A percentile compares a stretch with the other conserved stretches of the same genome.
phyloP scores from a whole-genome alignment of 805 yeast species.

The Saccharomycopsis sp. region DNA sequence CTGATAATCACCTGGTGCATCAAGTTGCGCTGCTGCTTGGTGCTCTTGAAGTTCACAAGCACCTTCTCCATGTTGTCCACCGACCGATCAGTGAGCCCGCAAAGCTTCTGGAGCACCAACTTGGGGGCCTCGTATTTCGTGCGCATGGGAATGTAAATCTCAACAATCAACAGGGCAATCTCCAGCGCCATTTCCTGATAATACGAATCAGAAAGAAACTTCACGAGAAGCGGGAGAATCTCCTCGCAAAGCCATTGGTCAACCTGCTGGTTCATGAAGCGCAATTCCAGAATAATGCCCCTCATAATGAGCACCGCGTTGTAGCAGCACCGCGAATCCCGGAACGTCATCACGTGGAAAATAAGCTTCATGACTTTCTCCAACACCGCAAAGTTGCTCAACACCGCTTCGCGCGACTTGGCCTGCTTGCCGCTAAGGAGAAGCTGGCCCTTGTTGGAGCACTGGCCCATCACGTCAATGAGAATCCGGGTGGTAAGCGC shows the following conservation, averaged over 20 bases:
- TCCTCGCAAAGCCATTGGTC: conserved; percentile 54
- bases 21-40: conserved; percentile 16
- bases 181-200: conserved; percentile 84
- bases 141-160: conserved; percentile 65
- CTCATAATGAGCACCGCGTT: conserved; percentile 78
- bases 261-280: conserved; percentile 56
- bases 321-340: conserved; percentile 87
- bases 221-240: conserved; percentile 39
- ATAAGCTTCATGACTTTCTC: conserved; percentile 72
- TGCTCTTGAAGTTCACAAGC: conserved; percentile 11
- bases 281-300: conserved; percentile 58
- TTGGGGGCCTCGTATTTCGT: conserved; percentile 37
- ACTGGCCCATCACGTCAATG: conserved; percentile 82
- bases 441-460: conserved; percentile 36
- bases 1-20: conserved; percentile 15
- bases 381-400: conserved; percentile 53
- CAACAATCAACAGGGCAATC: conserved; percentile 82
- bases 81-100: conserved; percentile 11
- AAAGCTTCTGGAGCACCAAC: conserved; percentile 7
- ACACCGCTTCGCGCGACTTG: conserved; percentile 57
- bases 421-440: conserved; percentile 31
- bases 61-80: conserved; percentile 17
- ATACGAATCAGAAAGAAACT: conserved; percentile 61
- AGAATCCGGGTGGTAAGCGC: conserved; percentile 82
- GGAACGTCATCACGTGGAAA: conserved; percentile 68